phyloP scores from a whole-genome alignment of 768 basidiomycete species.

The Amyloporia xantha region DNA sequence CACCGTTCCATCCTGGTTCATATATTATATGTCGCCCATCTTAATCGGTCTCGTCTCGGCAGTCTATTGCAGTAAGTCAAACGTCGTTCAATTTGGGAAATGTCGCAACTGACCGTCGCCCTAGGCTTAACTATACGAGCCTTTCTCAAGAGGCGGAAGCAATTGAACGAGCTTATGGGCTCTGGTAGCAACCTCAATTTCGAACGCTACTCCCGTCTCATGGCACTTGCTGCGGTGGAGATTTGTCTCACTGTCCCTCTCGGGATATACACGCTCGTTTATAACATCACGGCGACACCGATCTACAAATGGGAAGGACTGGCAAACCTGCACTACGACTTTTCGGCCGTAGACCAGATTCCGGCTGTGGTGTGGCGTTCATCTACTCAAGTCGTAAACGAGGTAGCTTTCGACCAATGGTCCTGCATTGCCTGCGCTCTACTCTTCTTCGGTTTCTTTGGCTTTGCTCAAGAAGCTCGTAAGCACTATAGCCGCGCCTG shows the following conservation, averaged over 20 bases:
- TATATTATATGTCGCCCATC: slow-evolving; percentile 25
- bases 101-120: neutral
- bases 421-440: slow-evolving; percentile 28
- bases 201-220: slow-evolving; percentile 38
- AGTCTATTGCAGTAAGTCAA: slow-evolving; percentile 29
- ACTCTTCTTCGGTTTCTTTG: slow-evolving; percentile 47
- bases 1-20: slow-evolving; percentile 26
- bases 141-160: slow-evolving; percentile 21
- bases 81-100: neutral
- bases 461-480: slow-evolving; percentile 43
- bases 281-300: slow-evolving; percentile 18
- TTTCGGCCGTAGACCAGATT: slow-evolving; percentile 32
- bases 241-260: slow-evolving; percentile 27
- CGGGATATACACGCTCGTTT: slow-evolving; percentile 21
- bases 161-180: slow-evolving; percentile 20
- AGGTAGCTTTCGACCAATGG: slow-evolving; percentile 27
- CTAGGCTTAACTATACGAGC: slow-evolving; percentile 21
- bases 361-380: slow-evolving; percentile 36
- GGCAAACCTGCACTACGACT: slow-evolving; percentile 45
- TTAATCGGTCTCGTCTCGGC: slow-evolving; percentile 21
- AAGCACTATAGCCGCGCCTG: slow-evolving; percentile 29
- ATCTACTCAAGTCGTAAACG: slow-evolving; percentile 3
- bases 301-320: slow-evolving; percentile 41
- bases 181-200: slow-evolving; percentile 31
- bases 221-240: slow-evolving; percentile 27